Evolutionary conservation across 495 filamentous ascomycete species (phyloP).

Genomic region (Hypomontagnella monticulosa): DNA sequence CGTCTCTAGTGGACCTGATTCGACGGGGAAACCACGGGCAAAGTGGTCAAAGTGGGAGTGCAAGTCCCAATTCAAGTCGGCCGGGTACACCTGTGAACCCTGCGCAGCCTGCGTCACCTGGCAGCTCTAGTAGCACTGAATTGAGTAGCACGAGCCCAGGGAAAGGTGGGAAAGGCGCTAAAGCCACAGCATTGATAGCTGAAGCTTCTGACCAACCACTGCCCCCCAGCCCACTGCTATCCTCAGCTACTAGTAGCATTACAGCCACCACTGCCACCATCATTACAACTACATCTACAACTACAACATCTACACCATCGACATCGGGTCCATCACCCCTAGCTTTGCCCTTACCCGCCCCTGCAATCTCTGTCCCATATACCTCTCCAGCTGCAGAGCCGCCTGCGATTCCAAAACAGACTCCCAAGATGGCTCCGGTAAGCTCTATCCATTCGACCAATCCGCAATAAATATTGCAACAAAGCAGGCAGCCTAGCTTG

Average conservation of each 20-base stretch:
- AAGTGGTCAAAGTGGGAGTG: slow-evolving; percentile 46
- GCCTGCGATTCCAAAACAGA: slow-evolving; percentile 35
- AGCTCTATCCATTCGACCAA: slow-evolving; percentile 43
- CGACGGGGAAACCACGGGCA: slow-evolving; percentile 51
- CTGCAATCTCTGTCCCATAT: slow-evolving; percentile 40
- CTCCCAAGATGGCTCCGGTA: slow-evolving; percentile 71
- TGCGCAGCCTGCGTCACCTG: slow-evolving; percentile 35
- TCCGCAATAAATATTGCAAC: slow-evolving; percentile 11
- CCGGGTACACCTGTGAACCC: slow-evolving; percentile 34
- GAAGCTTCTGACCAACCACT: slow-evolving; percentile 61
- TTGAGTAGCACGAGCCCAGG: not conserved
- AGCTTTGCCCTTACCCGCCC: slow-evolving; percentile 45
- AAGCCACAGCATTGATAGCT: slow-evolving; percentile 50
- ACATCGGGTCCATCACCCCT: slow-evolving; percentile 40
- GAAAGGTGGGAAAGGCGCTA: slow-evolving; percentile 28
- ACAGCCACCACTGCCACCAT: slow-evolving; percentile 44
- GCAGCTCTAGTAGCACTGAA: slow-evolving; percentile 15
- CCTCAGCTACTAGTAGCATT: slow-evolving; percentile 43
- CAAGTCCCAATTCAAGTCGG: slow-evolving; percentile 44
- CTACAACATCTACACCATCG: slow-evolving; percentile 45
- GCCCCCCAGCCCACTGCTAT: slow-evolving; percentile 60
- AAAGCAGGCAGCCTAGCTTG: slow-evolving; percentile 17
- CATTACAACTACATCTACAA: slow-evolving; percentile 53
- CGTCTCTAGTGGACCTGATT: slow-evolving; percentile 78
- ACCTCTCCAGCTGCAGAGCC: slow-evolving; percentile 50